Conservation (phyloP, 2,329 filamentous ascomycete species). For the Scorias spongiosa region DNA sequence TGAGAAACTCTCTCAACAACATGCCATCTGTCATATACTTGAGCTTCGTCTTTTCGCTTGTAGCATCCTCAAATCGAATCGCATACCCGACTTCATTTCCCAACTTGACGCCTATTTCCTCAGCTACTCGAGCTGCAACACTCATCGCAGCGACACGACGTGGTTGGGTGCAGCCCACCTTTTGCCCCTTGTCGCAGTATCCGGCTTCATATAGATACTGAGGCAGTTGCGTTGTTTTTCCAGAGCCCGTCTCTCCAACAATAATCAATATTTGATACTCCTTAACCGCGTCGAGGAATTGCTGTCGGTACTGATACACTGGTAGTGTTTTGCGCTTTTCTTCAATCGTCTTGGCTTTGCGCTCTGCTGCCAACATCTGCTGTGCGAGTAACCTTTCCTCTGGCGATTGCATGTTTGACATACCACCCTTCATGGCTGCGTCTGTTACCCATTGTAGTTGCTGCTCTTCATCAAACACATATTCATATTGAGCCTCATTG, state of each 20-base stretch:
- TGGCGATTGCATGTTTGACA: slow-evolving; percentile 49
- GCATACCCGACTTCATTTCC: slow-evolving; percentile 89
- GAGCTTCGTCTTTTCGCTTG: slow-evolving; percentile 76
- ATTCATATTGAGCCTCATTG: slow-evolving; percentile 75
- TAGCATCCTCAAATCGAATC: slow-evolving; percentile 88
- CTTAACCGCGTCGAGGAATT: slow-evolving; percentile 73
- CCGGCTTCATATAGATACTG: slow-evolving; percentile 89
- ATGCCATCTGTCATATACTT: slow-evolving; percentile 98
- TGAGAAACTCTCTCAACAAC: slow-evolving; percentile 77
- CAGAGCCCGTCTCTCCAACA: slow-evolving; percentile 85
- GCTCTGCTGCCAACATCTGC: slow-evolving; percentile 76
- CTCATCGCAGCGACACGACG: slow-evolving; percentile 94
- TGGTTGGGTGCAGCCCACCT: slow-evolving; percentile 86
- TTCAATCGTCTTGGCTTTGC: slow-evolving; percentile 74
- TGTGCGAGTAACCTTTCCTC: slow-evolving; percentile 67
- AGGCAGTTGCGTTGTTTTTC: slow-evolving; percentile 89
- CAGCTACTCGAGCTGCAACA: slow-evolving; percentile 86
- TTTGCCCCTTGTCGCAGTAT: slow-evolving; percentile 68
- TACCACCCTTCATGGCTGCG: slow-evolving; percentile 54
- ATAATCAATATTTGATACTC: slow-evolving; percentile 81
- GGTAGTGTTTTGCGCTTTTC: slow-evolving; percentile 82
- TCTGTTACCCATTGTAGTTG: slow-evolving; percentile 76
- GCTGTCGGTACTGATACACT: slow-evolving; percentile 73
- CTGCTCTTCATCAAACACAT: slow-evolving; percentile 79
- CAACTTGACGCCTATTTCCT: slow-evolving; percentile 80